A percentile compares a stretch with the other conserved stretches of the same genome.
These are phyloP conservation scores for Phialophora tarda DNA, from an alignment of 2,329 filamentous ascomycete species.

Conservation along the genomic window DNA sequence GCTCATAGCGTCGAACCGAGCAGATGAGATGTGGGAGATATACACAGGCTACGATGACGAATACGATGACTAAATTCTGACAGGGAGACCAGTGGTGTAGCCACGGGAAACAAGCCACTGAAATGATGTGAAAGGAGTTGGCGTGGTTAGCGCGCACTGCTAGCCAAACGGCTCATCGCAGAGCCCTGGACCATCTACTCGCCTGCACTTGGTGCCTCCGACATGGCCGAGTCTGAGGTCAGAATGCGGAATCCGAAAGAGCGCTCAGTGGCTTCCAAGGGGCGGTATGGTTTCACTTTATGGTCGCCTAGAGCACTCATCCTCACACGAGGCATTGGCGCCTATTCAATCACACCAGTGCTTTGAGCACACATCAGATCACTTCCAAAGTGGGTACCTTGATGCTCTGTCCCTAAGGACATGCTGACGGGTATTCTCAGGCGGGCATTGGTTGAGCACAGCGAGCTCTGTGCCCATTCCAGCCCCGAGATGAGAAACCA, in stretches of 20 bases:
- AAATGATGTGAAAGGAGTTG: not conserved
- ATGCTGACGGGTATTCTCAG: not conserved
- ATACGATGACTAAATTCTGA: conserved; percentile 36
- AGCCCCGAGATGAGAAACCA: not conserved
- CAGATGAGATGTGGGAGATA: conserved; percentile 39
- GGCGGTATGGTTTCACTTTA: not conserved
- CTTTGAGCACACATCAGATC: not conserved
- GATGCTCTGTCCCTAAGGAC: not conserved
- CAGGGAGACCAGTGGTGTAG: conserved; percentile 19
- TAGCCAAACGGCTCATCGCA: not conserved
- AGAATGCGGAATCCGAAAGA: not conserved
- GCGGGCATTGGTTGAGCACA: not conserved
- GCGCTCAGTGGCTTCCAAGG: not conserved
- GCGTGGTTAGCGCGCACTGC: not conserved
- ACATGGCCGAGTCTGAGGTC: too few relatives aligned
- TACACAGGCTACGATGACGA: conserved; percentile 38
- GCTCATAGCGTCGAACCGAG: conserved; percentile 53
- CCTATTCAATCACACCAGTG: not conserved
- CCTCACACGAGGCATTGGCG: too few relatives aligned
- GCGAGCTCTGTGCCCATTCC: not conserved
- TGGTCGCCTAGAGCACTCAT: not conserved
- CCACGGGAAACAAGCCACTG: not conserved
- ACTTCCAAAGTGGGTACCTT: not conserved
- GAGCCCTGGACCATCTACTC: too few relatives aligned
- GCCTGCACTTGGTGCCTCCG: not conserved